phyloP scores from a whole-genome alignment of 805 yeast species.

The Candida ficus region DNA sequence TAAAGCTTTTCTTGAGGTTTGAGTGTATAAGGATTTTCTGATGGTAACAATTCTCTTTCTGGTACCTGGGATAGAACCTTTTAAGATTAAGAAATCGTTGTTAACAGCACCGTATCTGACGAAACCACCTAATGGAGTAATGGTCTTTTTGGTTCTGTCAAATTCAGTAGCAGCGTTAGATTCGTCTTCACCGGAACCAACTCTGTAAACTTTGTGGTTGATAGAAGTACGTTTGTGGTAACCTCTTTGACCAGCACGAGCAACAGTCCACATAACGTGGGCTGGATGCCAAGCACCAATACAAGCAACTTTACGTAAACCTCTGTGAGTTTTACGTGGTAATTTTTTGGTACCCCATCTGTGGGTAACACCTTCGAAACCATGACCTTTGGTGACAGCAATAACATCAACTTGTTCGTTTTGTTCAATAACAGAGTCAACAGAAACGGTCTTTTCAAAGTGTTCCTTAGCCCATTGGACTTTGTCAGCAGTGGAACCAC shows the following conservation, averaged over 20 bases:
- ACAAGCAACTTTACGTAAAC: conserved; percentile 99
- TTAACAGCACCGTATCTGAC: conserved; percentile 98
- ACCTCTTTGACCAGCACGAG: conserved; percentile 99
- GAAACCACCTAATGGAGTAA: conserved; percentile 99
- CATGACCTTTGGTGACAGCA: conserved; percentile 99
- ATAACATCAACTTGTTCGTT: conserved; percentile 97
- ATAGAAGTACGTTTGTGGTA: conserved; percentile 99
- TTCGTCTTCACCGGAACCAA: conserved; percentile 96
- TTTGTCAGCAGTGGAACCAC: conserved; percentile 97
- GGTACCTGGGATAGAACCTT: conserved; percentile 99
- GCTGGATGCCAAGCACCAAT: conserved; percentile 99
- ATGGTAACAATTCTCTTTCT: conserved; percentile 99
- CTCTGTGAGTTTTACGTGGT: conserved; percentile 99
- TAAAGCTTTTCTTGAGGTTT: conserved; percentile 95
- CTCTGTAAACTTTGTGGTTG: conserved; percentile 99
- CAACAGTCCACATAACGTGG: conserved; percentile 99
- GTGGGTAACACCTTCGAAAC: conserved; percentile 99
- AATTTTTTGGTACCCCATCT: conserved; percentile 99
- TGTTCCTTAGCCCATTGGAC: conserved; percentile 98
- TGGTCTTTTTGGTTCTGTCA: conserved; percentile 99
- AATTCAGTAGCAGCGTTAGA: conserved; percentile 92
- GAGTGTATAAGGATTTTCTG: conserved; percentile 97
- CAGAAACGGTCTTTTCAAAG: conserved; percentile 97
- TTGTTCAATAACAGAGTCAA: conserved; percentile 95
- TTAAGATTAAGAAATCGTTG: conserved; percentile 95